Conservation (phyloP, 257 asterid species). For the Anisodus acutangulus region DNA sequence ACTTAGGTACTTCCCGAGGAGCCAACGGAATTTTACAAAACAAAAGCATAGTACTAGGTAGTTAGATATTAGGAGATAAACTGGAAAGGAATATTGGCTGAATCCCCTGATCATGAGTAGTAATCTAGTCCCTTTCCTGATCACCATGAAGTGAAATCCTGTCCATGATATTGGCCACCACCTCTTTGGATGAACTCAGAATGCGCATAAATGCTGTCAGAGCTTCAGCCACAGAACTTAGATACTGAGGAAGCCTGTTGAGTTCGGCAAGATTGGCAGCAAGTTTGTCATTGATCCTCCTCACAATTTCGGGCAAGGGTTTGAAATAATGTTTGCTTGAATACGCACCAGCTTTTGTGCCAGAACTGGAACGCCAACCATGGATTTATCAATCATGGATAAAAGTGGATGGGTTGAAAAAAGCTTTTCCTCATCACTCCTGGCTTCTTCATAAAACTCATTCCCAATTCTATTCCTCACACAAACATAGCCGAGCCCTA, state of each 20-base stretch:
- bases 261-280: constrained; percentile 33
- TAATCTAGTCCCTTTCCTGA: background rate
- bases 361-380: constrained; percentile 46
- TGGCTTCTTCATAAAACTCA: constrained; percentile 41
- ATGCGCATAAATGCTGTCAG: constrained; percentile 40
- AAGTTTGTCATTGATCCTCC: constrained; percentile 43
- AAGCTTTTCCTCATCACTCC: constrained; percentile 35
- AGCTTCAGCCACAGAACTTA: constrained; percentile 40
- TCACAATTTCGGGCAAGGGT: constrained; percentile 43
- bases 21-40: background rate
- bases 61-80: background rate
- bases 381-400: constrained; percentile 39
- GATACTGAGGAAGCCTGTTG: constrained; percentile 37
- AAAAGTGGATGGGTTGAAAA: constrained; percentile 37
- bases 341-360: constrained; percentile 41
- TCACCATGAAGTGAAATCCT: background rate
- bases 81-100: background rate
- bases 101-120: background rate
- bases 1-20: no score
- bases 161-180: constrained; percentile 29
- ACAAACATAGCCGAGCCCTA: constrained; percentile 14
- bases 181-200: constrained; percentile 38
- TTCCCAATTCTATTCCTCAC: constrained; percentile 43
- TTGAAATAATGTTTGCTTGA: constrained; percentile 44
- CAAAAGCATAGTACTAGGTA: background rate